Conservation (phyloP, 257 asterid species). For the Solanum raphanifolium region DNA sequence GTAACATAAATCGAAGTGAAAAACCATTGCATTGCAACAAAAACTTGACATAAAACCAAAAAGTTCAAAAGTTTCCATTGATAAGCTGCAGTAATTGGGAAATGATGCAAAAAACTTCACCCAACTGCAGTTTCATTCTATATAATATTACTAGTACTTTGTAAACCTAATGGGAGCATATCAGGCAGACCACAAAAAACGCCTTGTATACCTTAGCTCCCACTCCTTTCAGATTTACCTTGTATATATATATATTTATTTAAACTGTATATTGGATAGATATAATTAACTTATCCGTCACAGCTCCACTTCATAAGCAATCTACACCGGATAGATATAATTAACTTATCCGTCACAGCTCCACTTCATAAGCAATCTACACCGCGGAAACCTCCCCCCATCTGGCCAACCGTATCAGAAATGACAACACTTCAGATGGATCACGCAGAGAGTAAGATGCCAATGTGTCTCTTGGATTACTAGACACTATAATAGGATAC, state of each 20-base stretch:
- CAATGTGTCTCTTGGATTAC: slow-evolving; percentile 46
- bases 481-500: slow-evolving; percentile 52
- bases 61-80: background rate
- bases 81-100: background rate
- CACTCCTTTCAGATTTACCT: background rate
- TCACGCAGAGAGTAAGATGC: slow-evolving; percentile 54
- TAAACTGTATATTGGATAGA: background rate
- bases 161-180: background rate
- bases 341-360: background rate
- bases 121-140: background rate
- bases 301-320: background rate
- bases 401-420: slow-evolving; percentile 38
- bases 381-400: slow-evolving; percentile 15
- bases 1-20: background rate
- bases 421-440: slow-evolving; percentile 48
- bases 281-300: background rate
- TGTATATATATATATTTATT: background rate
- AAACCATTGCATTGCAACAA: background rate
- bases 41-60: background rate
- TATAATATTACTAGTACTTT: background rate
- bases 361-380: background rate
- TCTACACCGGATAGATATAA: background rate
- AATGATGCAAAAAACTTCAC: background rate
- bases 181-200: background rate
- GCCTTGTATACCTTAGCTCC: background rate